Conservation (phyloP, 495 filamentous ascomycete genomes). For the Trichoderma erinaceum region DNA sequence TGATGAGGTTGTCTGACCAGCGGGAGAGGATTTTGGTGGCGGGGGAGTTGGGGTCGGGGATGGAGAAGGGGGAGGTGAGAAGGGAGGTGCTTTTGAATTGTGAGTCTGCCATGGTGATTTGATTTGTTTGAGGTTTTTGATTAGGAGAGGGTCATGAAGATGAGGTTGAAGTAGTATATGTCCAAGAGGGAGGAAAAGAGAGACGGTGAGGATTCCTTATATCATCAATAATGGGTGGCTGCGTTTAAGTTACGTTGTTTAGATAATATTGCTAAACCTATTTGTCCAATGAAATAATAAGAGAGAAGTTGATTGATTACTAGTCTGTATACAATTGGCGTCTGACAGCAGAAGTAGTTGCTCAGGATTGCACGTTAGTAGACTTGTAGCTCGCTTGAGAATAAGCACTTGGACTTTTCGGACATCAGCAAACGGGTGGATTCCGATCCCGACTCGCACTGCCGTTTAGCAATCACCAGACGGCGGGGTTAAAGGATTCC, state of each 20-base stretch:
- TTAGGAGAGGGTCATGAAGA: not conserved
- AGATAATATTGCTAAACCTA: not conserved
- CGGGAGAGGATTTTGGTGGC: slow-evolving; percentile 9
- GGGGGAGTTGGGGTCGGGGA: not conserved
- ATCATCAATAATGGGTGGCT: not conserved
- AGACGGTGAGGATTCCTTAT: not conserved
- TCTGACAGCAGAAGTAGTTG: not conserved
- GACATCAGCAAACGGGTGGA: no score
- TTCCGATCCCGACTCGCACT: no score
- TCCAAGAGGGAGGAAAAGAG: not conserved
- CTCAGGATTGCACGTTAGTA: not conserved
- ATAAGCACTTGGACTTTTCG: not conserved
- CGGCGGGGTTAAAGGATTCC: no score
- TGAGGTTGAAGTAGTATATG: not conserved
- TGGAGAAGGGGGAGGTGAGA: not conserved
- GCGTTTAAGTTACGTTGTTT: not conserved
- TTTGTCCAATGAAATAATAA: not conserved
- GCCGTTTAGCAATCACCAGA: no score
- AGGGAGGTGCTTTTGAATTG: not conserved
- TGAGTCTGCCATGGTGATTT: not conserved
- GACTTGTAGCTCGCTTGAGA: not conserved
- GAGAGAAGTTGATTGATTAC: not conserved
- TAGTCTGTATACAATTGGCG: not conserved
- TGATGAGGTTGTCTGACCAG: slow-evolving; percentile 17
- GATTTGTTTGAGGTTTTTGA: not conserved